Conservation (phyloP, 306 rosid species). For the Dalbergia cochinchinensis region DNA sequence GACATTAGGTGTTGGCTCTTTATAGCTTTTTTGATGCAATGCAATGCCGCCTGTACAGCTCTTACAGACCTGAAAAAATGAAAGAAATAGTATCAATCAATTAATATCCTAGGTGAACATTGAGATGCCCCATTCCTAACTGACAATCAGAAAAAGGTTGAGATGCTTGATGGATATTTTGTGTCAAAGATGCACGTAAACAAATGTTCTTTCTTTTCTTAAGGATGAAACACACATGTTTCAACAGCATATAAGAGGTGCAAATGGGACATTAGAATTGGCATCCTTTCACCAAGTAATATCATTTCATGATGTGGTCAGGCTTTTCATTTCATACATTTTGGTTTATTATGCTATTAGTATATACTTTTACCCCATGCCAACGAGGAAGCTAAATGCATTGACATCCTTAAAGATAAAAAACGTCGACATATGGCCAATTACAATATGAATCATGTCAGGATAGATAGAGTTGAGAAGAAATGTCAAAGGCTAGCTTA, state of each 20-base stretch:
- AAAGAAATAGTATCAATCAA: conserved; percentile 41
- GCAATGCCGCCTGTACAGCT: conserved; percentile 81
- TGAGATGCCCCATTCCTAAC: background rate
- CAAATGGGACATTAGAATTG: background rate
- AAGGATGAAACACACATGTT: conserved; percentile 15
- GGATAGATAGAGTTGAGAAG: background rate
- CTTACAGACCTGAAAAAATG: conserved; percentile 72
- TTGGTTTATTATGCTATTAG: background rate
- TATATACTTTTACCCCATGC: conserved; percentile 7
- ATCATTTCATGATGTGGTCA: background rate
- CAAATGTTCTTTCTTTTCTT: background rate
- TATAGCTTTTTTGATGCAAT: conserved; percentile 69
- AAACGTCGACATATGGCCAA: background rate
- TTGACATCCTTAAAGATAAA: conserved; percentile 14
- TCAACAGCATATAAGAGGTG: background rate
- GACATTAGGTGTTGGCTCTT: conserved; percentile 49
- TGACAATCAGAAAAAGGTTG: background rate
- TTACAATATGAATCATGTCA: background rate
- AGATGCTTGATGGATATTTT: conserved; percentile 10
- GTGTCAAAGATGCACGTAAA: conserved; percentile 24
- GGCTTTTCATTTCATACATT: background rate
- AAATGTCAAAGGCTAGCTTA: conserved; percentile 2
- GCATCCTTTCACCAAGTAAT: background rate
- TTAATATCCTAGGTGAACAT: conserved; percentile 28
- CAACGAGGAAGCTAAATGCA: conserved; percentile 6